phyloP scores from a whole-genome alignment of 805 yeast genomes.

The Sungouiozyma ichnusensis region DNA sequence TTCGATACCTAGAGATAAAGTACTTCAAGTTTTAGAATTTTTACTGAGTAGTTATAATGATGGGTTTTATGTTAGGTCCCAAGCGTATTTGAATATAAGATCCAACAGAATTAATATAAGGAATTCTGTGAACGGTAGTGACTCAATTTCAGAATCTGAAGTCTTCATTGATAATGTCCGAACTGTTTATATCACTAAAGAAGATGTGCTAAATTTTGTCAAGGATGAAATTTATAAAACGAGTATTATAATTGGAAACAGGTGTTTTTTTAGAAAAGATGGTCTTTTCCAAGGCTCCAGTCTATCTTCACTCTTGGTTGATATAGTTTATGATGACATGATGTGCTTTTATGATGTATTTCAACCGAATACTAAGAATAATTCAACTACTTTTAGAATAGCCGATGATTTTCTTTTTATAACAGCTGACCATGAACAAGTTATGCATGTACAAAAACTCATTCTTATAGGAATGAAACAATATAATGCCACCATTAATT shows the following conservation, averaged over 20 bases:
- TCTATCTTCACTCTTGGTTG: slow-evolving; percentile 65
- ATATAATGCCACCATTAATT: slow-evolving; percentile 34
- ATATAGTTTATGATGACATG: slow-evolving; percentile 56
- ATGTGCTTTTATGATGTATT: slow-evolving; percentile 29
- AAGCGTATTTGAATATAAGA: slow-evolving; percentile 14
- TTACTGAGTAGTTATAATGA: slow-evolving; percentile 8
- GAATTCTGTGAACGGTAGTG: slow-evolving; percentile 15
- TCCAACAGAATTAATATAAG: slow-evolving; percentile 7
- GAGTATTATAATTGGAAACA: slow-evolving; percentile 31
- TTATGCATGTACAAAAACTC: slow-evolving; percentile 22
- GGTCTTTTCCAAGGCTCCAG: slow-evolving; percentile 86
- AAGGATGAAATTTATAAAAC: slow-evolving; percentile 45
- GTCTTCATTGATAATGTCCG: slow-evolving; percentile 26
- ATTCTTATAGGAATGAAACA: slow-evolving; percentile 32
- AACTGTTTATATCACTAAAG: slow-evolving; percentile 31
- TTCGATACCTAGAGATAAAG: slow-evolving; percentile 42
- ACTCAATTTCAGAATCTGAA: slow-evolving; percentile 7
- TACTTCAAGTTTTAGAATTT: slow-evolving; percentile 27
- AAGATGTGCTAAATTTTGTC: slow-evolving; percentile 37
- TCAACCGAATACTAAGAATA: slow-evolving; percentile 17
- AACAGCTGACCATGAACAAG: slow-evolving; percentile 32
- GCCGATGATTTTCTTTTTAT: slow-evolving; percentile 84
- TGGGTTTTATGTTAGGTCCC: slow-evolving; percentile 24
- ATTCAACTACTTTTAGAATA: slow-evolving; percentile 35
- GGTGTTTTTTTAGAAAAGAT: slow-evolving; percentile 37